These are phyloP conservation scores for Musa acuminata DNA, from an alignment of 176 grass and related monocot genomes.

Conservation along the genomic window DNA sequence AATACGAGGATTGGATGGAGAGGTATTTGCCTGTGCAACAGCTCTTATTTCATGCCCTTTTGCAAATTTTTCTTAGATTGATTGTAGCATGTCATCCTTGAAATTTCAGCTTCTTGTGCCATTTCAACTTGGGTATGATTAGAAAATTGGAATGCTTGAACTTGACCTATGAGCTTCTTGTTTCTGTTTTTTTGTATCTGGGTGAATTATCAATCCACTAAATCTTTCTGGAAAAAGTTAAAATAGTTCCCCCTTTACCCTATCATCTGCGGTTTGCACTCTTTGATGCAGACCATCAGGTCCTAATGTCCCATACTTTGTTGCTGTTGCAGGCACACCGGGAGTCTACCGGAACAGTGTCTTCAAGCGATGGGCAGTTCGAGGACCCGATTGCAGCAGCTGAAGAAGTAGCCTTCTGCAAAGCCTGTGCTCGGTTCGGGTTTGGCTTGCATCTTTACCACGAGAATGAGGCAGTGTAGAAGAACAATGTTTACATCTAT, in stretches of 20 bases:
- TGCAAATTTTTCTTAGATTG: too few species aligned
- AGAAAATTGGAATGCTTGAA: too few species aligned
- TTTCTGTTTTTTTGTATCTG: too few species aligned
- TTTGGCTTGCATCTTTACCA: slow-evolving; percentile 86
- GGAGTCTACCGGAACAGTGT: slow-evolving; percentile 65
- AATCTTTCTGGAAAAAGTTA: too few species aligned
- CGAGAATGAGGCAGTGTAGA: slow-evolving; percentile 38
- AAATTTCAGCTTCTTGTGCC: too few species aligned
- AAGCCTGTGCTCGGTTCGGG: slow-evolving; percentile 79
- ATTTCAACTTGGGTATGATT: too few species aligned
- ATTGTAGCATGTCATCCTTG: too few species aligned
- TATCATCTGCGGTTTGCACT: not conserved
- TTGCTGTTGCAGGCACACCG: slow-evolving; percentile 57
- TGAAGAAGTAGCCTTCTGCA: slow-evolving; percentile 74
- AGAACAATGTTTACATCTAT: slow-evolving; percentile 36
- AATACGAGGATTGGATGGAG: slow-evolving; percentile 1
- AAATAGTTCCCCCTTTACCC: too few species aligned
- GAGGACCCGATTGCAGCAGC: slow-evolving; percentile 58
- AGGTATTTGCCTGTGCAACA: not conserved
- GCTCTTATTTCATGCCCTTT: not conserved
- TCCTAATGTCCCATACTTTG: not conserved
- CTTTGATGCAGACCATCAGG: not conserved
- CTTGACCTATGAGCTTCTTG: too few species aligned
- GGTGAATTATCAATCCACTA: too few species aligned
- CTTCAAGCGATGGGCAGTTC: slow-evolving; percentile 37